phyloP scores from a whole-genome alignment of 208 protist species.

The Leptomonas pyrrhocoris region DNA sequence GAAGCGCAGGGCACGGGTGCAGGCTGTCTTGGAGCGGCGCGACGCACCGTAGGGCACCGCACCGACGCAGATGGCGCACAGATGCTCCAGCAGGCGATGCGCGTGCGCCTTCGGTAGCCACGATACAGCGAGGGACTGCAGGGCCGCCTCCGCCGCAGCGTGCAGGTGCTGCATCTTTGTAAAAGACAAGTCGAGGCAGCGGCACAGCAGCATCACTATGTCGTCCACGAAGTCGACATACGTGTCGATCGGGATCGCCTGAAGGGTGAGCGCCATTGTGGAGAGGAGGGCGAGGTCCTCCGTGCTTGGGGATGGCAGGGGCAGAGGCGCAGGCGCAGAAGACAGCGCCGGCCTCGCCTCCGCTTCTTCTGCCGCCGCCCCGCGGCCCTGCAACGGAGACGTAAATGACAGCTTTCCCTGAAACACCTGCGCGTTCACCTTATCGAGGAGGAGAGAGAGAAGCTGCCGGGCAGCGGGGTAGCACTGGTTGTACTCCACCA shows the following conservation, averaged over 20 bases:
- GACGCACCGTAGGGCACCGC: slow-evolving; percentile 36
- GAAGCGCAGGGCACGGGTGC: slow-evolving; percentile 46
- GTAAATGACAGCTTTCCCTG: slow-evolving; percentile 14
- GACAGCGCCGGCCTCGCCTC: background rate
- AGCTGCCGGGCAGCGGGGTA: slow-evolving; percentile 8
- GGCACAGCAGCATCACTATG: slow-evolving; percentile 28
- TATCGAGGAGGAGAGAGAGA: slow-evolving; percentile 12
- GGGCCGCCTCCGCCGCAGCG: slow-evolving; percentile 23
- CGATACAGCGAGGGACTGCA: slow-evolving; percentile 33
- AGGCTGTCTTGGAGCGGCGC: slow-evolving; percentile 45
- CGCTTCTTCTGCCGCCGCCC: background rate
- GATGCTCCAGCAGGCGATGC: slow-evolving; percentile 48
- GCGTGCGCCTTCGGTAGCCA: slow-evolving; percentile 50
- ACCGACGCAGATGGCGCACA: slow-evolving; percentile 53
- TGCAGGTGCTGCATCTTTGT: slow-evolving; percentile 54
- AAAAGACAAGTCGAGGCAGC: slow-evolving; percentile 53
- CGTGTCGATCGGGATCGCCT: slow-evolving; percentile 1
- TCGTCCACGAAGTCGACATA: slow-evolving; percentile 13
- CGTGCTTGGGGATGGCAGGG: background rate
- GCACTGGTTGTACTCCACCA: slow-evolving; percentile 14
- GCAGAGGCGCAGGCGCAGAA: background rate
- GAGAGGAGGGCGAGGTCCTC: slow-evolving; percentile 30
- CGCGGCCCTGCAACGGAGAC: background rate
- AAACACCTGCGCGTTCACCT: slow-evolving; percentile 18
- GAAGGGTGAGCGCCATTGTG: slow-evolving; percentile 12